phyloP scores from a whole-genome alignment of 106 monocot species.

The Chionographis japonica region DNA sequence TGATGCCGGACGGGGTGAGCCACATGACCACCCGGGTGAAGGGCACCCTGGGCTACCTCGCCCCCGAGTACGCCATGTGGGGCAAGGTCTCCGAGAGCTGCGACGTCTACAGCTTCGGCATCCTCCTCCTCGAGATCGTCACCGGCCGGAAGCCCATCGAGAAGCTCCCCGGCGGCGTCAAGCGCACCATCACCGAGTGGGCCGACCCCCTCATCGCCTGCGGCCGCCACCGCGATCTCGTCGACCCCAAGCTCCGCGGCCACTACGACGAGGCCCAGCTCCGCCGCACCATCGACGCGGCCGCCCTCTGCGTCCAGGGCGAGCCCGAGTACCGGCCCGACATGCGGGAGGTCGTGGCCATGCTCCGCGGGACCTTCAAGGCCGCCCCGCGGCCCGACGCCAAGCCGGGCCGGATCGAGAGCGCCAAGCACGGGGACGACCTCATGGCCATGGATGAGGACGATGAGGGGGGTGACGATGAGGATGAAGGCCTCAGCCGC shows the following conservation, averaged over 20 bases:
- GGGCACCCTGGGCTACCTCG: slow-evolving; percentile 48
- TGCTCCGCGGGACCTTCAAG: neutral
- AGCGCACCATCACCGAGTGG: slow-evolving; percentile 47
- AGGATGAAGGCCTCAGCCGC: neutral
- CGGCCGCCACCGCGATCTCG: slow-evolving; percentile 21
- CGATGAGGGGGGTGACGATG: neutral
- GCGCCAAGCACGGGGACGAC: slow-evolving; percentile 20
- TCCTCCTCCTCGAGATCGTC: slow-evolving; percentile 35
- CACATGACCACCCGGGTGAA: slow-evolving; percentile 42
- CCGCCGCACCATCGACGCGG: slow-evolving; percentile 20
- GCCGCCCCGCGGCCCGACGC: neutral
- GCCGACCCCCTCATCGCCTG: slow-evolving; percentile 38
- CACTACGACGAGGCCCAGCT: slow-evolving; percentile 28
- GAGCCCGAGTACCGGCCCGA: slow-evolving; percentile 34
- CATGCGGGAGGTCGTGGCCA: slow-evolving; percentile 27
- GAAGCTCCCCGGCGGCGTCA: slow-evolving; percentile 19
- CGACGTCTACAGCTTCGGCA: slow-evolving; percentile 55
- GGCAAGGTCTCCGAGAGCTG: slow-evolving; percentile 44
- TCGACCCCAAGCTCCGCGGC: slow-evolving; percentile 30
- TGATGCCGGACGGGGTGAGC: slow-evolving; percentile 43
- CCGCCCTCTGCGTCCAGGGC: slow-evolving; percentile 30
- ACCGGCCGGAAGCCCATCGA: slow-evolving; percentile 58
- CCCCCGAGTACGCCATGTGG: slow-evolving; percentile 61
- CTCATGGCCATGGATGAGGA: slow-evolving; percentile 9
- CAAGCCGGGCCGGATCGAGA: slow-evolving; percentile 9